Percentiles rank a stretch among this genome's conserved stretches.
Conservation (phyloP, 148 eudicot genomes). For the Cornus florida region DNA sequence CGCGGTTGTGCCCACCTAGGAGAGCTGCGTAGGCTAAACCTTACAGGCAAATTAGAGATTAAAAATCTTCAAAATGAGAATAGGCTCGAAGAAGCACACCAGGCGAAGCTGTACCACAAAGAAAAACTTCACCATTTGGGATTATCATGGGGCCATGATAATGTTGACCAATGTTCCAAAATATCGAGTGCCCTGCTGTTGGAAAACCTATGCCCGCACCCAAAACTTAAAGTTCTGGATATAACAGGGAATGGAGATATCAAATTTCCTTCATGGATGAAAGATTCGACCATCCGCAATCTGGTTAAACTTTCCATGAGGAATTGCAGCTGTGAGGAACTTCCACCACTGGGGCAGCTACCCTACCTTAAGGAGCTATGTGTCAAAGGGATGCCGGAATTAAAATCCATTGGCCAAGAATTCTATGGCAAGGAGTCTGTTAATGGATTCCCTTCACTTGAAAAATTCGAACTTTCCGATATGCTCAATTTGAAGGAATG, state of each 20-base stretch:
- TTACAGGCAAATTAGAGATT: not conserved
- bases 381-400: not conserved
- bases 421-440: not conserved
- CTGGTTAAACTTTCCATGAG: not conserved
- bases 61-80: not conserved
- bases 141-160: not conserved
- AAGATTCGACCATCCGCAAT: not conserved
- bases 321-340: not conserved
- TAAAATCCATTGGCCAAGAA: not conserved
- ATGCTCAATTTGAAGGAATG: not conserved
- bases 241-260: not conserved
- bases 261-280: not conserved
- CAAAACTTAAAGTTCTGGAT: not conserved
- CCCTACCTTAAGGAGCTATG: not conserved
- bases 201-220: not conserved
- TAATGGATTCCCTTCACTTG: not conserved
- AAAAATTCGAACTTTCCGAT: not conserved
- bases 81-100: not conserved
- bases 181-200: not conserved
- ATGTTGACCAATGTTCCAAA: not conserved
- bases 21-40: not conserved
- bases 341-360: not conserved
- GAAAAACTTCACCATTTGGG: not conserved
- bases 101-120: not conserved
- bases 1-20: not conserved